These are phyloP conservation scores for Euphrasia arctica DNA, from an alignment of 305 asterid species.

Conservation along the genomic window DNA sequence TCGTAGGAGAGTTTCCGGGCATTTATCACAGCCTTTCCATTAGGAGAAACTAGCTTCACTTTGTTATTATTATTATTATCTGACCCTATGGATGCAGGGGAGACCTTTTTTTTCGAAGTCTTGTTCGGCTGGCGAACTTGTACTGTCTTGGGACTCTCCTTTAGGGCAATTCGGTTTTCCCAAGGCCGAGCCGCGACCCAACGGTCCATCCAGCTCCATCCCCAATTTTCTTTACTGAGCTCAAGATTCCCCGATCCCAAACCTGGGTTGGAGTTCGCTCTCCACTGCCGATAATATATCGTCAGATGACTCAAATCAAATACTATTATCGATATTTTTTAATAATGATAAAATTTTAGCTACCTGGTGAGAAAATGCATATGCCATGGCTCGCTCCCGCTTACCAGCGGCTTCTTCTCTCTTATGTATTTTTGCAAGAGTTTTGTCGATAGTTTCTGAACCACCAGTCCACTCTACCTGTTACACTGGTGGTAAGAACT, in stretches of 20 bases:
- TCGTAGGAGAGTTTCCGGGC: neutral
- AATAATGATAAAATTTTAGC: neutral
- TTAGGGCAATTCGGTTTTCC: neutral
- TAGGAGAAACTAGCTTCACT: neutral
- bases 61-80: neutral
- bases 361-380: slow-evolving; percentile 93
- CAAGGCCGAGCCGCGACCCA: slow-evolving; percentile 12
- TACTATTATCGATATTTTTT: neutral
- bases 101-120: neutral
- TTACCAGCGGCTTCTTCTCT: slow-evolving; percentile 91
- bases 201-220: slow-evolving; percentile 8
- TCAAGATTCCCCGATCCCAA: neutral
- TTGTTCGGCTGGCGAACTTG: slow-evolving; percentile 4
- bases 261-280: neutral
- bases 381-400: slow-evolving; percentile 94
- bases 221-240: neutral
- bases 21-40: neutral
- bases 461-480: slow-evolving; percentile 96
- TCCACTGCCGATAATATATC: neutral
- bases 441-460: slow-evolving; percentile 63
- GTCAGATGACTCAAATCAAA: neutral
- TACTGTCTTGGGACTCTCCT: neutral
- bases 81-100: neutral
- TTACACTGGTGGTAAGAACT: too few species aligned
- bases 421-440: slow-evolving; percentile 75